Evolutionary conservation across 2,329 filamentous ascomycete genomes (phyloP).

Genomic region (Zalaria obscura): DNA sequence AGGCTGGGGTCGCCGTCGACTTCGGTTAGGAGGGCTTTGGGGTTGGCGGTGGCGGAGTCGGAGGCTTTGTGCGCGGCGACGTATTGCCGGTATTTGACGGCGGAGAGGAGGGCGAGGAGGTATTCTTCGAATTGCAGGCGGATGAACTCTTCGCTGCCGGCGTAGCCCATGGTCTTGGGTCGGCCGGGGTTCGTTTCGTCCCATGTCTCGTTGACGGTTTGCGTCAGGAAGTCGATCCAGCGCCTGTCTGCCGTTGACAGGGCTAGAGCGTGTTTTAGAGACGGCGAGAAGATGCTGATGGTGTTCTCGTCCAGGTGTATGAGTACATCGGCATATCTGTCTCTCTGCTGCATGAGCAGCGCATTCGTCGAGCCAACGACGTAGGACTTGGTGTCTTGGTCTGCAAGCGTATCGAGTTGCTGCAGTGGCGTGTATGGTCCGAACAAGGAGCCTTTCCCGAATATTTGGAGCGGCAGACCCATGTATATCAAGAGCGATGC

Average conservation of each 20-base stretch:
- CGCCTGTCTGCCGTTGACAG: conserved; percentile 78
- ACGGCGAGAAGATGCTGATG: conserved; percentile 69
- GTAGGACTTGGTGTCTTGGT: conserved; percentile 91
- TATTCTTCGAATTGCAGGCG: conserved; percentile 96
- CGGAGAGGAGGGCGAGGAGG: conserved; percentile 71
- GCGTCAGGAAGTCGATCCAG: conserved; percentile 93
- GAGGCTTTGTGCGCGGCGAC: conserved; percentile 27
- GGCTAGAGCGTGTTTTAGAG: conserved; percentile 58
- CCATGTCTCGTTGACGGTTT: conserved; percentile 92
- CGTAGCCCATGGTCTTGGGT: conserved; percentile 90
- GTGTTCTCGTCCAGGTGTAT: conserved; percentile 89
- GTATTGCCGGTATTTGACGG: conserved; percentile 68
- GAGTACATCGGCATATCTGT: conserved; percentile 89
- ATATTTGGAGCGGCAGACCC: conserved; percentile 87
- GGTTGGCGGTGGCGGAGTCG: no score
- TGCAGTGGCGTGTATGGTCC: conserved; percentile 94
- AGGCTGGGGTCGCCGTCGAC: conserved; percentile 66
- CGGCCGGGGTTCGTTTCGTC: conserved; percentile 77
- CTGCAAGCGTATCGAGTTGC: conserved; percentile 84
- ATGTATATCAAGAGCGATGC: conserved; percentile 83
- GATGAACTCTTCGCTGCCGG: conserved; percentile 94
- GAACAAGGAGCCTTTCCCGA: conserved; percentile 89
- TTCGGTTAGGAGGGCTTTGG: conserved; percentile 46
- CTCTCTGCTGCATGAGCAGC: conserved; percentile 80
- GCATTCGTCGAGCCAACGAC: conserved; percentile 96